These are phyloP conservation scores for Tylopilus felleus DNA, from an alignment of 768 basidiomycete genomes.

Conservation along the genomic window DNA sequence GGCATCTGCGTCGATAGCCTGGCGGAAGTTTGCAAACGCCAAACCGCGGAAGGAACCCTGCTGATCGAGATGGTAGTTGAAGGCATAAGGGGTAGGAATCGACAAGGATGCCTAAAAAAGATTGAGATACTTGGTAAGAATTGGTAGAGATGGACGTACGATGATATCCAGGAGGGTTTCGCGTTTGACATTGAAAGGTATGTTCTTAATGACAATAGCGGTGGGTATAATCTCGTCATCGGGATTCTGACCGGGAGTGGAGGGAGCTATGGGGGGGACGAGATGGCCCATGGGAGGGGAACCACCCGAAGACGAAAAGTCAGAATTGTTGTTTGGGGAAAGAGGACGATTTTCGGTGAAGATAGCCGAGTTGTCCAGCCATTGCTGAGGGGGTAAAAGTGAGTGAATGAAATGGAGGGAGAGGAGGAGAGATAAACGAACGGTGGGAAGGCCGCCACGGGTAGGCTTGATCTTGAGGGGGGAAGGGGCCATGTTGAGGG, in stretches of 20 bases:
- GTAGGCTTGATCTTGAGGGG: slow-evolving; percentile 71
- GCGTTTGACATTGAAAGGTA: slow-evolving; percentile 97
- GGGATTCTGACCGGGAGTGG: slow-evolving; percentile 47
- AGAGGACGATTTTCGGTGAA: slow-evolving; percentile 78
- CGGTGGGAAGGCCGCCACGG: slow-evolving; percentile 71
- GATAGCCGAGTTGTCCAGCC: slow-evolving; percentile 63
- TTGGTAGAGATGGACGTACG: slow-evolving; percentile 46
- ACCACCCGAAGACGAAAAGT: slow-evolving; percentile 84
- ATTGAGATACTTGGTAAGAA: slow-evolving; percentile 1
- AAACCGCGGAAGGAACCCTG: slow-evolving; percentile 95
- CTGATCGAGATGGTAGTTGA: slow-evolving; percentile 98
- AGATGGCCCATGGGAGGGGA: slow-evolving; percentile 60
- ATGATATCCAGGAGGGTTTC: slow-evolving; percentile 97
- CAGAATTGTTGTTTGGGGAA: slow-evolving; percentile 83
- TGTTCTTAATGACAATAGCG: slow-evolving; percentile 99
- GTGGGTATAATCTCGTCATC: slow-evolving; percentile 98
- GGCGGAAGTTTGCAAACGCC: slow-evolving; percentile 97
- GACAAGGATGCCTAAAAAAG: slow-evolving; percentile 72
- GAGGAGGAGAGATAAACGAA: slow-evolving; percentile 37
- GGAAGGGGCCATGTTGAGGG: slow-evolving; percentile 59
- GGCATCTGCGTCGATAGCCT: slow-evolving; percentile 86
- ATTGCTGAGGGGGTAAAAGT: slow-evolving; percentile 58
- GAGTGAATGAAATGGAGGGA: slow-evolving; percentile 23
- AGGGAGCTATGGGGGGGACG: slow-evolving; percentile 44
- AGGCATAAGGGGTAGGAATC: slow-evolving; percentile 97